A percentile compares a stretch with the other conserved stretches of the same genome.
These are phyloP conservation scores for Paraconiothyrium sp. DNA, from an alignment of 2,329 filamentous ascomycete genomes.

Conservation along the genomic window DNA sequence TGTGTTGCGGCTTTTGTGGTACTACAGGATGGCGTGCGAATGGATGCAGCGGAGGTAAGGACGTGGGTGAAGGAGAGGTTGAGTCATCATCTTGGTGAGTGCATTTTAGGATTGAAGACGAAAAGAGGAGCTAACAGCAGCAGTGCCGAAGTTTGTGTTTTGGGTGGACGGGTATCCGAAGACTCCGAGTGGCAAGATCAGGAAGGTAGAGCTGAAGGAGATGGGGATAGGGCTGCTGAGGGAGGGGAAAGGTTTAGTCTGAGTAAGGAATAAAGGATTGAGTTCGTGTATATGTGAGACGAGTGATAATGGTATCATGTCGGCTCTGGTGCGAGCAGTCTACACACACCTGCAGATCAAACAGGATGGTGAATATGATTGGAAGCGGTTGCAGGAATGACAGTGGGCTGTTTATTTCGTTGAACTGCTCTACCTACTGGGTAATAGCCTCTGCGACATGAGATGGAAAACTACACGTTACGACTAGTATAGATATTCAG, in stretches of 20 bases:
- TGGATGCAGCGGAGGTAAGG: constrained; percentile 67
- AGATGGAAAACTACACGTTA: too few relatives aligned
- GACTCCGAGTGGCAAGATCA: constrained; percentile 95
- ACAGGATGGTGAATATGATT: too few relatives aligned
- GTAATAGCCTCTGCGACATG: too few relatives aligned
- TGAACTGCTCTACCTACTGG: too few relatives aligned
- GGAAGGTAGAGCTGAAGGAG: constrained; percentile 87
- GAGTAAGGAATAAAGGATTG: not conserved
- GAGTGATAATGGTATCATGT: too few relatives aligned
- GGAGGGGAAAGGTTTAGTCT: constrained; percentile 33
- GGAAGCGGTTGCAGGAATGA: too few relatives aligned
- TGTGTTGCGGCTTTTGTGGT: constrained; percentile 86
- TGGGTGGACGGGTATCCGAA: constrained; percentile 88
- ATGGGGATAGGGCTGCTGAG: constrained; percentile 57
- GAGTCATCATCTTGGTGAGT: constrained; percentile 73
- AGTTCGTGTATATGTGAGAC: not conserved
- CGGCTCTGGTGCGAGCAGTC: too few relatives aligned
- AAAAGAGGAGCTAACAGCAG: not conserved
- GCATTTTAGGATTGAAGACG: not conserved
- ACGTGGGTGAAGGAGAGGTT: constrained; percentile 77
- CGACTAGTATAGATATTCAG: too few relatives aligned
- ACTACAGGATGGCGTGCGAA: constrained; percentile 47
- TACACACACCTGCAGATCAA: too few relatives aligned
- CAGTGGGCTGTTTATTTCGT: too few relatives aligned
- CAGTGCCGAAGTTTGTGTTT: constrained; percentile 88